phyloP scores from a whole-genome alignment of 345 rosid genomes.

The Turritis glabra region DNA sequence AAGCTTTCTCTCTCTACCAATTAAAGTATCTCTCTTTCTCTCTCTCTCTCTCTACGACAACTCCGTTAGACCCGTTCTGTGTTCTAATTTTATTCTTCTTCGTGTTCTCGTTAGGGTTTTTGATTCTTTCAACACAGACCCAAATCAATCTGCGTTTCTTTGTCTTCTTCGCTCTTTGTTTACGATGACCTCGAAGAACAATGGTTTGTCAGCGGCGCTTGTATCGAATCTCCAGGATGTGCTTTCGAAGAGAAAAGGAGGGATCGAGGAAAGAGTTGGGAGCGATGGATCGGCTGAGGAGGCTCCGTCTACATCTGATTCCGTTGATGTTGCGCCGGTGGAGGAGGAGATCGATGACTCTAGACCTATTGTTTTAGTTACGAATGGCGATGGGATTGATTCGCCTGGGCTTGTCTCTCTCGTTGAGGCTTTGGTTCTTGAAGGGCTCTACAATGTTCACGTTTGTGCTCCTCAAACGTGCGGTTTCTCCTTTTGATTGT shows the following conservation, averaged over 20 bases:
- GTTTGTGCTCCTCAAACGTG: slow-evolving; percentile 97
- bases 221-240: slow-evolving; percentile 88
- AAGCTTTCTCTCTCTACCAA: slow-evolving; percentile 39
- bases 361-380: slow-evolving; percentile 80
- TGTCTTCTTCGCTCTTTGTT: background rate
- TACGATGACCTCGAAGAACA: slow-evolving; percentile 52
- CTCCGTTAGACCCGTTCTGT: slow-evolving; percentile 39
- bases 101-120: slow-evolving; percentile 41
- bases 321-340: slow-evolving; percentile 37
- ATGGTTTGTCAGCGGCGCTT: slow-evolving; percentile 69
- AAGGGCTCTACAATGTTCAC: slow-evolving; percentile 75
- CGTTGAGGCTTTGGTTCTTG: slow-evolving; percentile 80
- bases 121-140: slow-evolving; percentile 34
- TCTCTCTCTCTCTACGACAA: slow-evolving; percentile 2
- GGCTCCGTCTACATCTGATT: slow-evolving; percentile 54
- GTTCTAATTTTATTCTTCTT: slow-evolving; percentile 25
- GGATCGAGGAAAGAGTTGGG: slow-evolving; percentile 31
- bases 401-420: slow-evolving; percentile 86
- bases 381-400: slow-evolving; percentile 89
- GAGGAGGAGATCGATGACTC: slow-evolving; percentile 49
- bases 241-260: slow-evolving; percentile 56
- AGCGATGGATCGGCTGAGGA: slow-evolving; percentile 49
- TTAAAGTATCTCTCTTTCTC: slow-evolving; percentile 24
- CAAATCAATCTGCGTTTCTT: slow-evolving; percentile 19
- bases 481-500: slow-evolving; percentile 30